These are phyloP conservation scores for Chenopodium berlandieri DNA, from an alignment of 148 eudicot genomes.

Conservation along the genomic window DNA sequence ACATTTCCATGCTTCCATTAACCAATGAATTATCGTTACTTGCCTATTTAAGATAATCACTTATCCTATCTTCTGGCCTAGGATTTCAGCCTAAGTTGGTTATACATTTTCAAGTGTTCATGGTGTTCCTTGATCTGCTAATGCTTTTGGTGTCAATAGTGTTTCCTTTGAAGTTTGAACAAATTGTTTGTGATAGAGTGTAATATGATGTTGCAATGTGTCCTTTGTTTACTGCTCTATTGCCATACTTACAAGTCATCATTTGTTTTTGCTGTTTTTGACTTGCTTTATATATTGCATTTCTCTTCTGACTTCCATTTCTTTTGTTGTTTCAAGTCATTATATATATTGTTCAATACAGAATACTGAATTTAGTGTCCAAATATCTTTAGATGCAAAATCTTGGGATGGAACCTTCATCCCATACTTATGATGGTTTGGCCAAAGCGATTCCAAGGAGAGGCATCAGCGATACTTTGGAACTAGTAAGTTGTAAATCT, in stretches of 20 bases:
- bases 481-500: constrained; percentile 50
- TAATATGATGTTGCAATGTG: neutral
- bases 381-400: constrained; percentile 66
- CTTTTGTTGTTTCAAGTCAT: constrained; percentile 3
- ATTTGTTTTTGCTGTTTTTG: neutral
- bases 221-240: neutral
- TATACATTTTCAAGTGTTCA: neutral
- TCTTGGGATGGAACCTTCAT: constrained; percentile 76
- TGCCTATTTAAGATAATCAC: neutral
- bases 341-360: constrained; percentile 13
- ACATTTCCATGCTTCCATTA: too few species aligned
- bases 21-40: neutral
- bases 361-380: constrained; percentile 24
- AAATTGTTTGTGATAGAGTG: neutral
- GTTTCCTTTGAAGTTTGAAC: neutral
- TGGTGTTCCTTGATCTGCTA: neutral
- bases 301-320: neutral
- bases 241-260: neutral
- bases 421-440: constrained; percentile 57
- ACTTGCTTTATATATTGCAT: neutral
- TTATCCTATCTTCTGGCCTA: neutral
- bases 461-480: constrained; percentile 43
- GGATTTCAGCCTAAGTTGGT: neutral
- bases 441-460: constrained; percentile 52
- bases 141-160: neutral